Base-by-base conservation (phyloP, 306 rosid genomes). In the Dalbergia cochinchinensis region DNA sequence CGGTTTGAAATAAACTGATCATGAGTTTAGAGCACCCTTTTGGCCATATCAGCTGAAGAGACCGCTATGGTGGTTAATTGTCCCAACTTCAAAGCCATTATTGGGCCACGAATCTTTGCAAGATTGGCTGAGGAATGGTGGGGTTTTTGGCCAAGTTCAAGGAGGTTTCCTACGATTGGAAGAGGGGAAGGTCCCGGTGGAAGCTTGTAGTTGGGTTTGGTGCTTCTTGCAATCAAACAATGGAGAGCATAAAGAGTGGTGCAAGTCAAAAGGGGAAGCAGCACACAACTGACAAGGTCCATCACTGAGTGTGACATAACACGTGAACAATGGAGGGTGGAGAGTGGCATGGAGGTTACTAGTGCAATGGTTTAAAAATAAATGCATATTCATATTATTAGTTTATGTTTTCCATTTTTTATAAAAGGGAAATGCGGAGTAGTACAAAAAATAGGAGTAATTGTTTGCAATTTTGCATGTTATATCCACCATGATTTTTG, bases 21-120 rank as follows among this genome's bases (percentile, higher is more conserved):
- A 18, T 86, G 84, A 20, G 78, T 76, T 65, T 62, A 82, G 44
- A 88, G 83, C 26, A 86, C 65, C 42, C 71, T 68, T 50, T 79
- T 72, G 22, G 85, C 88, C 70, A 77, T 64, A 1, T 60, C 54
- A 3, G 83, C 6, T 0, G 89, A 86, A 4, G 89, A 83, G 4
- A 79, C 55, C 0, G 86, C 85, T 3, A 86, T 39, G 2, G 85
- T 50, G n/a, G 85, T 84, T 14, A 88, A 6, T 42, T 50, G 85
- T 19, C 89, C 91, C 1, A 68, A 44, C n/a, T 67, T 42, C 16
- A 67, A 20, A 5, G 72, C 44, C 72, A 67, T 67, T 42, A 67
- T 67, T 41, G 72, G 55, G 13, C 72, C 72, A 67, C 44, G 50
- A 42, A n/a, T n/a, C n/a, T n/a, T n/a, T n/a, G n/a, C n/a, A n/a